Evolutionary conservation across 192 early-diverging fungal genomes (phyloP).

Genomic region (Phlyctochytrium bullatum): DNA sequence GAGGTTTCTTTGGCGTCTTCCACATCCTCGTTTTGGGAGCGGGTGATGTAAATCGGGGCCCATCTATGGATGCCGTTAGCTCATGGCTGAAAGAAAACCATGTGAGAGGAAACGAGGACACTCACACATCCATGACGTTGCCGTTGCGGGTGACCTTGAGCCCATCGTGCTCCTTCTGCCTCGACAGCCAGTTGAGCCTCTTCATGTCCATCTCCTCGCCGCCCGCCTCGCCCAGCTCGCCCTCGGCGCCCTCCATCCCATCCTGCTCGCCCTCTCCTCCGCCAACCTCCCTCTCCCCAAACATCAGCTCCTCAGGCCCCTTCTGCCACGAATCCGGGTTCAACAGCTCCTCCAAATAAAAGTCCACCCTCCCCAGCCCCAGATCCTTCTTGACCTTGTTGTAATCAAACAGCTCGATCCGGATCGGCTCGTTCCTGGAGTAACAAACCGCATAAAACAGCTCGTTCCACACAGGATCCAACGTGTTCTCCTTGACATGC

Average conservation of each 20-base stretch:
- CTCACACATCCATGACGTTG: slow-evolving; percentile 33
- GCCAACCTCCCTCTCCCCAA: not conserved
- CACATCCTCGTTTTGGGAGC: slow-evolving; percentile 1
- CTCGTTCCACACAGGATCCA: slow-evolving; percentile 93
- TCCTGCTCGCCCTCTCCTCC: slow-evolving; percentile 3
- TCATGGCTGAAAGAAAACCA: slow-evolving; percentile 16
- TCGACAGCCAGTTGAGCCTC: slow-evolving; percentile 13
- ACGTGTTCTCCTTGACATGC: slow-evolving; percentile 73
- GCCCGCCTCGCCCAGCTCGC: not conserved
- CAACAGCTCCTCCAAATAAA: slow-evolving; percentile 32
- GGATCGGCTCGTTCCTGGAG: slow-evolving; percentile 68
- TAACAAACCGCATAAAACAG: slow-evolving; percentile 81
- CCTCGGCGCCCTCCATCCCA: slow-evolving; percentile 2
- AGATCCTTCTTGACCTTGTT: slow-evolving; percentile 85
- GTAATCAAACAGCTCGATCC: slow-evolving; percentile 82
- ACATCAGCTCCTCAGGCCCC: too few relatives aligned
- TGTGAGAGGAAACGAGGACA: too few relatives aligned
- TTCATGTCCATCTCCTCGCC: not conserved
- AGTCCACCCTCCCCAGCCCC: slow-evolving; percentile 67
- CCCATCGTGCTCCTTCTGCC: slow-evolving; percentile 38
- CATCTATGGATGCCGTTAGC: too few relatives aligned
- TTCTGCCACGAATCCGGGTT: not conserved
- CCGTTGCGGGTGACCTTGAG: slow-evolving; percentile 28
- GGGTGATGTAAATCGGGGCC: slow-evolving; percentile 41
- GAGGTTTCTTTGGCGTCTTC: slow-evolving; percentile 8